Conservation (phyloP, 2,329 filamentous ascomycete genomes). For the Talaromyces sp. region DNA sequence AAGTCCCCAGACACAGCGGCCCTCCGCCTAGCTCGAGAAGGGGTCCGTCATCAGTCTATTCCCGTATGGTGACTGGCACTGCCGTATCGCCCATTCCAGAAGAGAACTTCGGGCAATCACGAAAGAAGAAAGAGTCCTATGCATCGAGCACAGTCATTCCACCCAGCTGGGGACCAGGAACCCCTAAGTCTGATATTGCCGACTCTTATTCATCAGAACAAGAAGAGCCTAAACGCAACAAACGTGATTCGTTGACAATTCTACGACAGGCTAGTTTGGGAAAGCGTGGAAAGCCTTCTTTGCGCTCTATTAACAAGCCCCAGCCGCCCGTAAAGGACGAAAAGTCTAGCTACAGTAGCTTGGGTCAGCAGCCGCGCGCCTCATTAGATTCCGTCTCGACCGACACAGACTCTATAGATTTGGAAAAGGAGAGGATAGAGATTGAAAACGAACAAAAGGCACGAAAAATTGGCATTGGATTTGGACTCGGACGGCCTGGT, state of each 20-base stretch:
- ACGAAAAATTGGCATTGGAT: conserved; percentile 23
- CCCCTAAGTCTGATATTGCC: conserved; percentile 46
- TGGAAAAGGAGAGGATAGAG: conserved; percentile 17
- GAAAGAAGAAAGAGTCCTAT: conserved; percentile 54
- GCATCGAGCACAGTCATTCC: conserved; percentile 69
- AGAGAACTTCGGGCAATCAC: conserved; percentile 52
- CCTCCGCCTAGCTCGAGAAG: conserved; percentile 28
- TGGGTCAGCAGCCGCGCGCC: neutral
- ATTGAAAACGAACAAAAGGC: conserved; percentile 20
- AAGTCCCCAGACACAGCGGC: conserved; percentile 19
- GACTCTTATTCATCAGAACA: conserved; percentile 22
- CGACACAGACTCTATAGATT: conserved; percentile 12
- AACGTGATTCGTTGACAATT: conserved; percentile 21
- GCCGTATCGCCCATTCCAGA: conserved; percentile 72
- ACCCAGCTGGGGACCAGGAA: conserved; percentile 56
- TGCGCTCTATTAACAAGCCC: conserved; percentile 33
- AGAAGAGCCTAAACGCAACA: conserved; percentile 20
- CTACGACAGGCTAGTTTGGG: conserved; percentile 42
- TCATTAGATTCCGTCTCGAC: conserved; percentile 10
- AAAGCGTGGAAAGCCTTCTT: conserved; percentile 36
- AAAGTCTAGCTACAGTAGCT: conserved; percentile 7
- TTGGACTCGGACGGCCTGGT: conserved; percentile 24
- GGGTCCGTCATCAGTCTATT: conserved; percentile 47
- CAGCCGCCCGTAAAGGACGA: neutral
- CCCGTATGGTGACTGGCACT: conserved; percentile 49